Conservation (phyloP, 2,329 filamentous ascomycete genomes). For the Colletotrichum spaethianum region DNA sequence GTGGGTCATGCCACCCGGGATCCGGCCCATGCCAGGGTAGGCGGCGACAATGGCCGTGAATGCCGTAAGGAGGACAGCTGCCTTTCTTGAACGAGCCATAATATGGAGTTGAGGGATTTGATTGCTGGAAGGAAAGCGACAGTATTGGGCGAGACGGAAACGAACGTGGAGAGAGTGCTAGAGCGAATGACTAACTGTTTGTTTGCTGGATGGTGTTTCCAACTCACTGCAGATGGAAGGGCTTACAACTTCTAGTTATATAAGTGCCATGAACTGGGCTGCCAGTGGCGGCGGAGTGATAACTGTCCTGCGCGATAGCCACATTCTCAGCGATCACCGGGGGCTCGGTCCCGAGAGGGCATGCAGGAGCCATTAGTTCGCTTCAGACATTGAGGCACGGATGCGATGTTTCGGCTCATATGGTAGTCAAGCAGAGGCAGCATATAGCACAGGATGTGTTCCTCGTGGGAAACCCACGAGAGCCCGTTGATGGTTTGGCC, state of each 20-base stretch:
- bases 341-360: constrained; percentile 22
- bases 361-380: constrained; percentile 13
- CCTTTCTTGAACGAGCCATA: constrained; percentile 10
- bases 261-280: neutral
- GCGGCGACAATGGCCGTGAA: constrained; percentile 21
- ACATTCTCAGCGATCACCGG: neutral
- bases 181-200: constrained; percentile 7
- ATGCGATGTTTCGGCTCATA: neutral
- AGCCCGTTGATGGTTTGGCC: neutral
- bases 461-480: neutral
- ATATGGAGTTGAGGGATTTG: neutral
- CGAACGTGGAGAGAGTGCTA: neutral
- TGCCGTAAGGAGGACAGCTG: constrained; percentile 23
- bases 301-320: neutral
- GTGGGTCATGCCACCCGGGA: constrained; percentile 19
- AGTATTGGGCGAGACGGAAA: neutral
- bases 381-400: constrained; percentile 34
- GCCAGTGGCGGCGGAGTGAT: neutral
- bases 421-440: neutral
- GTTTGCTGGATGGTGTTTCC: neutral
- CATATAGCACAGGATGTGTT: neutral
- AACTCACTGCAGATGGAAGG: neutral
- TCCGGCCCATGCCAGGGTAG: constrained; percentile 44
- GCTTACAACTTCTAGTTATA: neutral
- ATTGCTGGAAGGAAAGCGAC: neutral